A percentile compares a stretch with the other conserved stretches of the same genome.
These are phyloP conservation scores for Biancaea sappan DNA, from an alignment of 306 rosid genomes.

Conservation along the genomic window DNA sequence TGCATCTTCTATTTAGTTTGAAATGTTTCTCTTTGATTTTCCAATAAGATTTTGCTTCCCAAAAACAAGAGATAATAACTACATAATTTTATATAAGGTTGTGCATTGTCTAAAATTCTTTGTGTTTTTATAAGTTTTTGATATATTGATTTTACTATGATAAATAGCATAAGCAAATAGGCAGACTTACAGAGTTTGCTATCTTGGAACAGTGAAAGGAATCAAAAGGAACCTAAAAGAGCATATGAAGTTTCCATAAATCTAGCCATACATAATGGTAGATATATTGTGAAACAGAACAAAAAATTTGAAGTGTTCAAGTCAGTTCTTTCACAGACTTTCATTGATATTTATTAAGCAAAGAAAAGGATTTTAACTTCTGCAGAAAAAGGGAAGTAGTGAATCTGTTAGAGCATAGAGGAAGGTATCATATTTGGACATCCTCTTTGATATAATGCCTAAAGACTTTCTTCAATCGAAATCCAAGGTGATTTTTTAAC, in stretches of 20 bases:
- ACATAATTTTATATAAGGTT: constrained; percentile 12
- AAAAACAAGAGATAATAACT: background rate
- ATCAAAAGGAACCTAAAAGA: background rate
- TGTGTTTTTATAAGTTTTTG: background rate
- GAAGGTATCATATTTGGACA: constrained; percentile 54
- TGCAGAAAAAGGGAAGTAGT: constrained; percentile 30
- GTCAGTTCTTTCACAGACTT: constrained; percentile 6
- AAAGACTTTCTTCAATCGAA: constrained; percentile 28
- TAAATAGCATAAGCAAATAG: constrained; percentile 12
- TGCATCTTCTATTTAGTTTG: constrained; percentile 21
- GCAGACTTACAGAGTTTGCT: background rate
- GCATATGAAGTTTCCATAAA: background rate
- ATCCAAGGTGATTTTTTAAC: constrained; percentile 26
- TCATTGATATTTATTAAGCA: constrained; percentile 6
- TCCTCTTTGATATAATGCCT: constrained; percentile 27
- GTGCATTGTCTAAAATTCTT: constrained; percentile 3
- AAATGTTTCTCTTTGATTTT: background rate
- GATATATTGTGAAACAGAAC: background rate
- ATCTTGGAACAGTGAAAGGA: constrained; percentile 2
- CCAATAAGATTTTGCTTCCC: background rate
- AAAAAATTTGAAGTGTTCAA: constrained; percentile 5
- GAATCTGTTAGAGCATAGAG: constrained; percentile 40
- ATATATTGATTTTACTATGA: constrained; percentile 16
- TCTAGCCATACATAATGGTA: constrained; percentile 20
- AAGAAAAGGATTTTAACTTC: background rate